Base-by-base conservation (phyloP, 2,329 filamentous ascomycete genomes). In the Pezicula radicicola region DNA sequence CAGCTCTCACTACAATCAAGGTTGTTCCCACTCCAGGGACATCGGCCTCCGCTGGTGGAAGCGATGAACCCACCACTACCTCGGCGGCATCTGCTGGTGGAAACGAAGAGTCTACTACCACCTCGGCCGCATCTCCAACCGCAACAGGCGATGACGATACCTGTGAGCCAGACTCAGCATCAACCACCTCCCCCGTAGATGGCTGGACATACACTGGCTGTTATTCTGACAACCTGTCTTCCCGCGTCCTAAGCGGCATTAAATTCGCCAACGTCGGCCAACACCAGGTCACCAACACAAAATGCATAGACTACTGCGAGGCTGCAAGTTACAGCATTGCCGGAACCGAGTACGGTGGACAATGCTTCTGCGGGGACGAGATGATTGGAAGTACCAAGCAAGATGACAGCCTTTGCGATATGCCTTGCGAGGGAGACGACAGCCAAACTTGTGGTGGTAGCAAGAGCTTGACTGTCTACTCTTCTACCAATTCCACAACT, bases 371-470 rank as follows among this genome's bases (percentile, higher is more conserved):
- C 55, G 76, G 73, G 15, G 68, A 74, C 55, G 46, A 55, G 21
- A 60, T 77, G 16, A 65, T 63, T 25, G 67, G 68, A 40, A 72
- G 69, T 27, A 63, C 70, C 45, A 67, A 70, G 55, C 60, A 81
- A 16, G 71, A 73, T 42, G 75, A 77, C 3, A 66, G 62, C 7
- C 57, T 61, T 12, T 84, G 81, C 67, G 64, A 66, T 40, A 75
- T 72, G 59, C 66, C 74, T 1, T 84, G 81, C 62, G 71, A 74
- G 48, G 80, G 77, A 19, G 74, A 80, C 56, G 54, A 55, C 2
- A 64, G 61, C 10, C 67, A 80, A 60, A 69, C 69, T 6, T 84
- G 81, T 58, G 81, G 80, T 44, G 80, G 79, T 15, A 55, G 63
- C 49, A 70, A 71, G 66, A 68, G 72, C 9, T 66, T 80, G 46